These are phyloP conservation scores for Linnemannia exigua DNA, from an alignment of 192 early-diverging fungal genomes.

Conservation along the genomic window DNA sequence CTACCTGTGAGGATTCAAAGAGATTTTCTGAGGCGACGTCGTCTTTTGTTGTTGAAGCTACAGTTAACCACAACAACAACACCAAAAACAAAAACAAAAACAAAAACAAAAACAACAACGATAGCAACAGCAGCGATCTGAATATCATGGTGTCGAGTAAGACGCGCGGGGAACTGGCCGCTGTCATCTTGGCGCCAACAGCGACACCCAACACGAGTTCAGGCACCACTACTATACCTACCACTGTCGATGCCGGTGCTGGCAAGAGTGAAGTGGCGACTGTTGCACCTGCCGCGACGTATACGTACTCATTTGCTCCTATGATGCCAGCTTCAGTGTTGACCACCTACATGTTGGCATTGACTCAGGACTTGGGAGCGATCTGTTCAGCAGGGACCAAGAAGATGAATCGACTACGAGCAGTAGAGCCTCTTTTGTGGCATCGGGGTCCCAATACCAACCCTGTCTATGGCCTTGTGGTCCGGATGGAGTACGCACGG, in stretches of 20 bases:
- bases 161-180: constrained; percentile 25
- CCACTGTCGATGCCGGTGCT: not conserved
- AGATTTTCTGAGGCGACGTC: not conserved
- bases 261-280: not conserved
- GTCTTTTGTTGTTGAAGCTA: not conserved
- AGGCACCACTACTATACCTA: not conserved
- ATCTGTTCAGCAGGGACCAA: constrained; percentile 61
- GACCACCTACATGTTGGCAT: constrained; percentile 45
- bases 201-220: not conserved
- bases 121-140: constrained; percentile 1
- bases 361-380: constrained; percentile 57
- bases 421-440: constrained; percentile 63
- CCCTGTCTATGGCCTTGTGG: constrained; percentile 70
- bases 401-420: constrained; percentile 34
- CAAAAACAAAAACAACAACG: no score
- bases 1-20: not conserved
- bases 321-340: constrained; percentile 62
- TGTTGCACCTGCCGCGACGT: not conserved
- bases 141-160: constrained; percentile 42
- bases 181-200: constrained; percentile 12
- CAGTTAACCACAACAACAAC: not conserved
- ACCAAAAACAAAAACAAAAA: no score
- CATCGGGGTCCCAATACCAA: constrained; percentile 72
- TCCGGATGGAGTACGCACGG: constrained; percentile 66
- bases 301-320: constrained; percentile 61